Percentiles rank a stretch among this genome's conserved stretches.
These are phyloP conservation scores for Phylloporus sp. DNA, from an alignment of 768 basidiomycete species.

Conservation along the genomic window DNA sequence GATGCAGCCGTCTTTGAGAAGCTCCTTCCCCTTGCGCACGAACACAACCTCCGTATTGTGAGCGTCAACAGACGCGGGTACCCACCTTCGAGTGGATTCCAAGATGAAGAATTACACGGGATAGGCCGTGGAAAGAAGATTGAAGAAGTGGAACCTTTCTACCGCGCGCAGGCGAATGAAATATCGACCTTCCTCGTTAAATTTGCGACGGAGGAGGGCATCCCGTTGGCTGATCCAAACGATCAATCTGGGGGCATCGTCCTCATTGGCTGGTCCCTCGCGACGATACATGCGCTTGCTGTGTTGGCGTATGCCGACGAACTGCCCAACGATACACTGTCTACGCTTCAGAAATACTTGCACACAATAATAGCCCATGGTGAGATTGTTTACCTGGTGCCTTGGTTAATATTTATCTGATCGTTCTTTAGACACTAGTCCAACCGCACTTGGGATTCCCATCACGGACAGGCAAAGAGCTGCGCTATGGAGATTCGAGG, in stretches of 20 bases:
- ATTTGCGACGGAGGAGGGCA: conserved; percentile 12
- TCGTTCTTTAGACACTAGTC: conserved; percentile 3
- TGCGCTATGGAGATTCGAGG: not conserved
- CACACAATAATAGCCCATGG: conserved; percentile 19
- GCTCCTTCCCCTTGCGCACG: conserved; percentile 19
- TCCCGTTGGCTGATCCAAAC: conserved; percentile 7
- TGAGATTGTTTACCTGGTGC: not conserved
- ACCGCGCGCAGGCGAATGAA: conserved; percentile 13
- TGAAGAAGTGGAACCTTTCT: conserved; percentile 13
- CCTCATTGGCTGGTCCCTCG: conserved; percentile 21
- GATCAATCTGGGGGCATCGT: conserved; percentile 10
- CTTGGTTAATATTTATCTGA: not conserved
- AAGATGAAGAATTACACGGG: conserved; percentile 5
- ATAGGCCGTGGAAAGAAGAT: conserved; percentile 15
- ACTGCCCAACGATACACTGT: conserved; percentile 1
- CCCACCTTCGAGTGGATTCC: conserved; percentile 22
- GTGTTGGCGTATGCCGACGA: conserved; percentile 16
- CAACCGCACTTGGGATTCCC: conserved; percentile 8
- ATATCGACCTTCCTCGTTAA: conserved; percentile 15
- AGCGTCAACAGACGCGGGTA: conserved; percentile 26
- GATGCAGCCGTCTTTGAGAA: conserved; percentile 11
- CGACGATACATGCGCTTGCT: conserved; percentile 8
- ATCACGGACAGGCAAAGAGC: not conserved
- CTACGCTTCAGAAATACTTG: conserved; percentile 15
- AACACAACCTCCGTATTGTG: conserved; percentile 22